Evolutionary conservation across 164 flowering plant genomes (phyloP), one percentile per base, ranked within the genome.

Genomic region (Aristolochia californica): DNA sequence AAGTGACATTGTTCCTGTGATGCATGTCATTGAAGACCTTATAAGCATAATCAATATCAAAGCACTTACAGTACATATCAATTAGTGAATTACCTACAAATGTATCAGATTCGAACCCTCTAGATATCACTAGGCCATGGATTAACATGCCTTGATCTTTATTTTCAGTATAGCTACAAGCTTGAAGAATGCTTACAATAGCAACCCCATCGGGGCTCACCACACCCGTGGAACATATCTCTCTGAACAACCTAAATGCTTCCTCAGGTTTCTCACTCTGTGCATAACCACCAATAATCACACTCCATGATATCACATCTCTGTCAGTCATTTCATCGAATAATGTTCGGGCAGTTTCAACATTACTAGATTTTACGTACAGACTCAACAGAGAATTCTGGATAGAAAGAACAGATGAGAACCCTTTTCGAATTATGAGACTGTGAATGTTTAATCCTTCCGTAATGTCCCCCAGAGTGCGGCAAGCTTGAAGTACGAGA

Each of bases 261-360:
- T 57, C 18, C 17, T 23, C 15, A 43, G 78, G 59, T 56, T 80
- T 80, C 52, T 62, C 81, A 28, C 38, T 58, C 18, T 72, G 72
- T 13, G 70, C 78, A 78, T 69, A 77, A 13, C 79, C 88, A 44
- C 68, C 74, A 57, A 91, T 91, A 78, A 87, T 74, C 53, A 69
- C 81, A 68, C 89, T 88, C 95, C 95, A 88, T 43, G 95, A 75
- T 18, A 91, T 77, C 13, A 82, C 82, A 76, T 88, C 96, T 74
- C 70, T 77, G 0, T 67, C 80, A 64, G n/a, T 40, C 83, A 87
- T 84, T 81, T 88, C 88, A 69, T 75, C 93, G 58, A 88, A 91
- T 77, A 91, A 21, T 8, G 21, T 40, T 0, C 49, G 59, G 1
- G 88, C 95, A 63, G 18, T 50, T 21, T 24, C 68, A 50, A 82